Evolutionary conservation across 768 basidiomycete genomes (phyloP).

Genomic region (Serendipita sp.): DNA sequence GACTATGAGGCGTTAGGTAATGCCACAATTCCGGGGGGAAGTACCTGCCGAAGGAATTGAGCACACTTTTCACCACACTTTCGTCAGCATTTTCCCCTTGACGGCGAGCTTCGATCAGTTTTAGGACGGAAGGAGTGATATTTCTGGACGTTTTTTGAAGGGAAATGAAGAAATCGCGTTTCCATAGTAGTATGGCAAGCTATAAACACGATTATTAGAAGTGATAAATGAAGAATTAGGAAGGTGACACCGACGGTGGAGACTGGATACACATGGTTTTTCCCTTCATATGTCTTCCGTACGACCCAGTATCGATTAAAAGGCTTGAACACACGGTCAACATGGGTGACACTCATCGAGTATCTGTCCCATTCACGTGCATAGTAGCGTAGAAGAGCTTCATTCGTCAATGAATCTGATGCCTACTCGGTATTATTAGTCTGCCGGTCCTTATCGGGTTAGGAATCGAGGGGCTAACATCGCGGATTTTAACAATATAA

Average conservation of each 20-base stretch:
- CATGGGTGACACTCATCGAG: constrained; percentile 91
- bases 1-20: constrained; percentile 21
- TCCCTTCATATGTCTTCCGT: constrained; percentile 89
- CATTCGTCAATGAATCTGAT: constrained; percentile 67
- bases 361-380: constrained; percentile 89
- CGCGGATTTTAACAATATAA: constrained; percentile 53
- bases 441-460: too few relatives aligned
- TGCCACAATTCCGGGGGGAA: neutral
- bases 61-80: constrained; percentile 79
- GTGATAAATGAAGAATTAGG: constrained; percentile 26
- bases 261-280: constrained; percentile 85
- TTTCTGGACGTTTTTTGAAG: constrained; percentile 71
- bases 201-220: constrained; percentile 15
- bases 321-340: constrained; percentile 94
- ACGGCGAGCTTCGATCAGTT: constrained; percentile 81
- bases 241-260: constrained; percentile 57
- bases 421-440: constrained; percentile 26
- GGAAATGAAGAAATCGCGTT: constrained; percentile 70
- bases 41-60: constrained; percentile 60
- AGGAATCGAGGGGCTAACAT: constrained; percentile 26
- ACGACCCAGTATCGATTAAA: constrained; percentile 99
- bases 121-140: constrained; percentile 72
- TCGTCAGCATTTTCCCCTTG: constrained; percentile 91
- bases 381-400: constrained; percentile 79
- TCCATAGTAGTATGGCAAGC: constrained; percentile 97